Evolutionary conservation across 768 basidiomycete species (phyloP).

Genomic region (Boletus barrowsii): DNA sequence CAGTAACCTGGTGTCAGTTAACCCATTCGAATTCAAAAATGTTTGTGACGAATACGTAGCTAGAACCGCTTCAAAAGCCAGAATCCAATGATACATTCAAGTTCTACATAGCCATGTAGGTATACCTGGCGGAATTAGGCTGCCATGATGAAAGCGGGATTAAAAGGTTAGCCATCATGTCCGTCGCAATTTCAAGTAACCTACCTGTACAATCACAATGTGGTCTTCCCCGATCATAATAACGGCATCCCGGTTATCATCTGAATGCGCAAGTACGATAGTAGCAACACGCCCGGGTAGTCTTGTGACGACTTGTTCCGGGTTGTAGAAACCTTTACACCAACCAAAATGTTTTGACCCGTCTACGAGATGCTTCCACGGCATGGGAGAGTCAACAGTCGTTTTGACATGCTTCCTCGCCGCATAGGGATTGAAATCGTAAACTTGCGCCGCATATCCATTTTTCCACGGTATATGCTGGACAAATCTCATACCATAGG

Average conservation of each 20-base stretch:
- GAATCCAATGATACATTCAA: constrained; percentile 34
- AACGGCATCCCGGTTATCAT: constrained; percentile 25
- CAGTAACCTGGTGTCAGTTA: no score
- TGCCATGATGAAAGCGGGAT: background rate
- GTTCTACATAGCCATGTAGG: constrained; percentile 28
- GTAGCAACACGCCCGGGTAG: constrained; percentile 28
- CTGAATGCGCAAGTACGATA: constrained; percentile 11
- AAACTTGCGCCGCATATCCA: constrained; percentile 19
- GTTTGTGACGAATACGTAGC: constrained; percentile 30
- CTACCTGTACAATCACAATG: constrained; percentile 33
- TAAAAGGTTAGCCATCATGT: background rate
- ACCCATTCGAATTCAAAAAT: constrained; percentile 40
- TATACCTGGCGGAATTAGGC: constrained; percentile 15
- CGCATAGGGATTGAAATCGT: constrained; percentile 34
- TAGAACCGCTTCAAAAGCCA: background rate
- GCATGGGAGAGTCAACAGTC: constrained; percentile 1
- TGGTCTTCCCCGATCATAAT: constrained; percentile 39
- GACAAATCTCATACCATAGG: constrained; percentile 35
- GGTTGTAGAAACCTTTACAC: constrained; percentile 13
- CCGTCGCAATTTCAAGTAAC: background rate
- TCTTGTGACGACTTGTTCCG: constrained; percentile 23
- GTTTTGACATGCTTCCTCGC: constrained; percentile 12
- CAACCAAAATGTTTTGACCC: constrained; percentile 3
- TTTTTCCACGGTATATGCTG: constrained; percentile 22
- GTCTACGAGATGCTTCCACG: constrained; percentile 18